Conservation (phyloP, 805 yeast genomes). For the Candida gorgasii region DNA sequence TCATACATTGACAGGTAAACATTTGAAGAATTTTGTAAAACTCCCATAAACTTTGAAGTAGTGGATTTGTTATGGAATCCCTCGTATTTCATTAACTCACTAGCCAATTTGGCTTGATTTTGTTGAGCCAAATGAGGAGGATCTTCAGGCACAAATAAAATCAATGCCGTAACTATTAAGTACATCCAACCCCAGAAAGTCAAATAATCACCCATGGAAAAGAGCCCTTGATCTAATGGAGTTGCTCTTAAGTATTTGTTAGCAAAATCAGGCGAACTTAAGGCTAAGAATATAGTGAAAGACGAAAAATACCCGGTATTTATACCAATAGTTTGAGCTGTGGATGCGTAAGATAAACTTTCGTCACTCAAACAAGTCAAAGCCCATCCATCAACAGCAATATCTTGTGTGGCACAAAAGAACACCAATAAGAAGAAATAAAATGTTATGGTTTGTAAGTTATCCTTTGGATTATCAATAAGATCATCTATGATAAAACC, state of each 20-base stretch:
- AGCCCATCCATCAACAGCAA: conserved; percentile 99
- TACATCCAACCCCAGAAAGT: conserved; percentile 75
- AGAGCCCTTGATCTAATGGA: conserved; percentile 64
- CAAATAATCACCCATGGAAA: conserved; percentile 75
- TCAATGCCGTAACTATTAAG: conserved; percentile 56
- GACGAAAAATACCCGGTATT: conserved; percentile 91
- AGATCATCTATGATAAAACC: conserved; percentile 57
- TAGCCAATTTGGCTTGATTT: conserved; percentile 29
- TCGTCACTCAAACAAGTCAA: conserved; percentile 77
- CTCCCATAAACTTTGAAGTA: conserved; percentile 13
- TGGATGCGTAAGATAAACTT: conserved; percentile 87
- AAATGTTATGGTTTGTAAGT: conserved; percentile 59
- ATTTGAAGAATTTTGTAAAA: conserved; percentile 18
- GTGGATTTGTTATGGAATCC: conserved; percentile 24
- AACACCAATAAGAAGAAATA: conserved; percentile 78
- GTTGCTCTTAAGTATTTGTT: conserved; percentile 71
- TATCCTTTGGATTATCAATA: conserved; percentile 49
- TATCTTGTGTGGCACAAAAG: conserved; percentile 95
- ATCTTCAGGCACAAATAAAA: conserved; percentile 67
- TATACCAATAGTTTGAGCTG: conserved; percentile 95
- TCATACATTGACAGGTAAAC: conserved; percentile 68
- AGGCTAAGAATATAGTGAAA: conserved; percentile 87
- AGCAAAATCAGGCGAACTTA: conserved; percentile 90
- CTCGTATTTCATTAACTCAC: conserved; percentile 29
- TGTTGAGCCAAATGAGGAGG: conserved; percentile 49